A percentile compares a stretch with the other conserved stretches of the same genome.
phyloP scores from a whole-genome alignment of 306 rosid genomes.

The Prunus mongolica region DNA sequence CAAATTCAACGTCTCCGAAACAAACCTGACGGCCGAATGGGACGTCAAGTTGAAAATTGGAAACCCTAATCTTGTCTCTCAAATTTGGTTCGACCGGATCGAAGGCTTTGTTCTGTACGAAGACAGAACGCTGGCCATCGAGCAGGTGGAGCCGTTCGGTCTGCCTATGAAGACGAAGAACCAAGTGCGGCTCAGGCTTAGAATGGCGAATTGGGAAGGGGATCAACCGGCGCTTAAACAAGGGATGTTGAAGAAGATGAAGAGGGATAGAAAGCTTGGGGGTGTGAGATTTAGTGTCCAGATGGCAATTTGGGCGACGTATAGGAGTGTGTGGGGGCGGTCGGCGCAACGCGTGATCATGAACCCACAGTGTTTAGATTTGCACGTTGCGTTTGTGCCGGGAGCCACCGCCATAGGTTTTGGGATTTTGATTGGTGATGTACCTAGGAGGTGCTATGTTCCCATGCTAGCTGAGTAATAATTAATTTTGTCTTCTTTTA shows the following conservation, averaged over 20 bases:
- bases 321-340: neutral
- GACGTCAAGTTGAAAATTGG: neutral
- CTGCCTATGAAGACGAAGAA: neutral
- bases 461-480: slow-evolving; percentile 6
- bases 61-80: neutral
- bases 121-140: neutral
- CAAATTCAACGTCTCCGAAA: neutral
- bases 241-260: slow-evolving; percentile 5
- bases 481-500: neutral
- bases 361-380: slow-evolving; percentile 9
- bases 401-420: slow-evolving; percentile 8
- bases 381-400: slow-evolving; percentile 4
- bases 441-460: slow-evolving; percentile 8
- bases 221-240: slow-evolving; percentile 7
- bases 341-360: neutral
- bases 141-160: neutral
- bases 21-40: slow-evolving; percentile 6
- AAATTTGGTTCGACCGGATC: neutral
- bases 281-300: neutral
- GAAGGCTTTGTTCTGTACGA: slow-evolving; percentile 1
- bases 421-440: slow-evolving; percentile 6
- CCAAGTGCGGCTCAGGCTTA: neutral
- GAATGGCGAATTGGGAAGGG: neutral
- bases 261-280: neutral
- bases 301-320: slow-evolving; percentile 11